A percentile compares a stretch with the other conserved stretches of the same genome.
Evolutionary conservation across 2,329 filamentous ascomycete species (phyloP).

Genomic region (Botrytis paeoniae): DNA sequence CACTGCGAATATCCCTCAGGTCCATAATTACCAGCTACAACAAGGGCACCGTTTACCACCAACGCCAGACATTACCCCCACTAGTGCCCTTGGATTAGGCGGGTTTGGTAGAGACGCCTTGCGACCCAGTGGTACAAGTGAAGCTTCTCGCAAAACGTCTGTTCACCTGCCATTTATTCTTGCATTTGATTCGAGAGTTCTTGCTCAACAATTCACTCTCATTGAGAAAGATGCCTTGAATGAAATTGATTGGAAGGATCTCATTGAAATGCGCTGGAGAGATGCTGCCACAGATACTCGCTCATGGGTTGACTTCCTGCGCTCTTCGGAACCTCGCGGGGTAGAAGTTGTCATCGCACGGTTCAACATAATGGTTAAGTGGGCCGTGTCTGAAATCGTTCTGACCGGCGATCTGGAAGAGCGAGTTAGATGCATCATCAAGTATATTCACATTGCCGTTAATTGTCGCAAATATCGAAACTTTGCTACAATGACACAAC

Average conservation of each 20-base stretch:
- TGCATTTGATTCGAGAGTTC: constrained; percentile 72
- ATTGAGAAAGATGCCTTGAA: constrained; percentile 84
- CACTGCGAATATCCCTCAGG: constrained; percentile 40
- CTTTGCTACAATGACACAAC: constrained; percentile 79
- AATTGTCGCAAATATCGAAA: constrained; percentile 75
- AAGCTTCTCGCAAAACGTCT: constrained; percentile 36
- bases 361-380: constrained; percentile 87
- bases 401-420: constrained; percentile 70
- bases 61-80: constrained; percentile 37
- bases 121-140: constrained; percentile 30
- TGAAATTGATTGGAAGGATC: constrained; percentile 84
- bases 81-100: constrained; percentile 20
- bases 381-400: constrained; percentile 76
- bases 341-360: constrained; percentile 82
- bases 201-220: constrained; percentile 80
- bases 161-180: constrained; percentile 74
- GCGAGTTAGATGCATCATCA: constrained; percentile 72
- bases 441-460: constrained; percentile 76
- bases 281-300: constrained; percentile 63
- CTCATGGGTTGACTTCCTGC: constrained; percentile 80
- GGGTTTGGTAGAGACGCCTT: constrained; percentile 28
- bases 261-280: constrained; percentile 82
- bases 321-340: constrained; percentile 67
- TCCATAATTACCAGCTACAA: constrained; percentile 33
- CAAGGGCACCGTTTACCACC: constrained; percentile 29